phyloP scores from a whole-genome alignment of 2,329 filamentous ascomycete genomes.

The Plectosphaerella cucumerina region DNA sequence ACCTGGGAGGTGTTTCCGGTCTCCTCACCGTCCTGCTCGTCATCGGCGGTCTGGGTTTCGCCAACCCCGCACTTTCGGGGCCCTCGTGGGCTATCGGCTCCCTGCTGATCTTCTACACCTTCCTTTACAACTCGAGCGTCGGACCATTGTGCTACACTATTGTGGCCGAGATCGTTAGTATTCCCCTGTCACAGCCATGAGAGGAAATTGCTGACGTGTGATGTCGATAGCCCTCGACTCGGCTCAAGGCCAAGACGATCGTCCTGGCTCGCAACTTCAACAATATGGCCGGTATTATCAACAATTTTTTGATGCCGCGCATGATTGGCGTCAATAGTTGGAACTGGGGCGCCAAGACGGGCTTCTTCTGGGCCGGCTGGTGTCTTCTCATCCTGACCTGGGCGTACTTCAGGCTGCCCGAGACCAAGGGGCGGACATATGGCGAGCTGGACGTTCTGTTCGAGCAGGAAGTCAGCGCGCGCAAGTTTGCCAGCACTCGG shows the following conservation, averaged over 20 bases:
- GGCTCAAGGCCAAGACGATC: constrained; percentile 41
- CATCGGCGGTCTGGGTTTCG: constrained; percentile 39
- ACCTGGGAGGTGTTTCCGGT: constrained; percentile 34
- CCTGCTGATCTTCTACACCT: constrained; percentile 38
- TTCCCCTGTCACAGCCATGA: too few relatives aligned
- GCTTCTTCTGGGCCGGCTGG: constrained; percentile 39
- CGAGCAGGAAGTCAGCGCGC: constrained; percentile 35
- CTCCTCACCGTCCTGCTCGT: constrained; percentile 34
- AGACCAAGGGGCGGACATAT: constrained; percentile 49
- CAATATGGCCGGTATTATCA: constrained; percentile 43
- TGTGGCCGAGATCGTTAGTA: constrained; percentile 38
- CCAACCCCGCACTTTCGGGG: constrained; percentile 36
- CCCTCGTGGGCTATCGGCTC: constrained; percentile 45
- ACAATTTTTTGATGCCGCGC: constrained; percentile 40
- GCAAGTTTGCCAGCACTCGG: constrained; percentile 32
- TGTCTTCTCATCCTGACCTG: constrained; percentile 42
- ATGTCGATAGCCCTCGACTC: constrained; percentile 38
- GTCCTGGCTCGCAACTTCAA: constrained; percentile 40
- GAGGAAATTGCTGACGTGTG: too few relatives aligned
- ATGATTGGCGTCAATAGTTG: constrained; percentile 43
- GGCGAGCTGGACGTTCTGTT: constrained; percentile 55
- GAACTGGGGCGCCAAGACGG: constrained; percentile 44
- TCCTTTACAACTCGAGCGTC: constrained; percentile 40
- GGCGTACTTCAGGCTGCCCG: constrained; percentile 48
- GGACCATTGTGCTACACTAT: constrained; percentile 41